A percentile compares a stretch with the other conserved stretches of the same genome.
These are phyloP conservation scores for Carex littledalei DNA, from an alignment of 176 grass and related monocot species.

Conservation along the genomic window DNA sequence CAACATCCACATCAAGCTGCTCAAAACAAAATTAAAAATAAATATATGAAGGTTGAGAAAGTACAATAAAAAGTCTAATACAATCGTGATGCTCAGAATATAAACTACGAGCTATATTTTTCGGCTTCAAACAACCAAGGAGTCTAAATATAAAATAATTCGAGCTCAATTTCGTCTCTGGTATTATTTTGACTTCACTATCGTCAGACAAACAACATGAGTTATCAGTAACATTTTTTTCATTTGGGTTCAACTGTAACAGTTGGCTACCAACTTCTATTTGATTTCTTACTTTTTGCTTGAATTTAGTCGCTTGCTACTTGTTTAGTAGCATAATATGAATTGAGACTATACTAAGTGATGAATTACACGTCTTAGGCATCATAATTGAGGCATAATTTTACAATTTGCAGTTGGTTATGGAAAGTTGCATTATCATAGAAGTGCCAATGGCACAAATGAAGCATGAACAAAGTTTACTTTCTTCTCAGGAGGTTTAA, in stretches of 20 bases:
- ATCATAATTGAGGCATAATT: conserved; percentile 2
- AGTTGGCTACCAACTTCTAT: background rate
- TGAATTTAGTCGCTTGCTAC: background rate
- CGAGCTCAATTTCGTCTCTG: background rate
- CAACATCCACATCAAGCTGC: conserved; percentile 77
- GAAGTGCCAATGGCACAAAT: background rate
- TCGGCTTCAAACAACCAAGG: background rate
- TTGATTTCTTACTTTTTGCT: background rate
- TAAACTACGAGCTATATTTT: background rate
- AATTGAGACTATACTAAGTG: background rate
- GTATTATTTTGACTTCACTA: background rate
- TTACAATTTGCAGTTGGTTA: background rate
- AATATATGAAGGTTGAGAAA: background rate
- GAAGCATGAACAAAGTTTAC: conserved; percentile 17
- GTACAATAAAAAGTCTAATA: background rate
- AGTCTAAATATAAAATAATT: background rate
- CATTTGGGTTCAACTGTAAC: background rate
- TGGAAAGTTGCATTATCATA: background rate
- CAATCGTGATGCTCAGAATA: background rate
- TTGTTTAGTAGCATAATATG: background rate
- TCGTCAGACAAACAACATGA: background rate
- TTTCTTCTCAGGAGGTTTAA: conserved; percentile 88
- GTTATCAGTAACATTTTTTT: background rate
- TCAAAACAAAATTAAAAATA: conserved; percentile 1
- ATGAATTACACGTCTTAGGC: background rate